Evolutionary conservation across 2,329 filamentous ascomycete genomes (phyloP).

Genomic region (Ustulina deusta): DNA sequence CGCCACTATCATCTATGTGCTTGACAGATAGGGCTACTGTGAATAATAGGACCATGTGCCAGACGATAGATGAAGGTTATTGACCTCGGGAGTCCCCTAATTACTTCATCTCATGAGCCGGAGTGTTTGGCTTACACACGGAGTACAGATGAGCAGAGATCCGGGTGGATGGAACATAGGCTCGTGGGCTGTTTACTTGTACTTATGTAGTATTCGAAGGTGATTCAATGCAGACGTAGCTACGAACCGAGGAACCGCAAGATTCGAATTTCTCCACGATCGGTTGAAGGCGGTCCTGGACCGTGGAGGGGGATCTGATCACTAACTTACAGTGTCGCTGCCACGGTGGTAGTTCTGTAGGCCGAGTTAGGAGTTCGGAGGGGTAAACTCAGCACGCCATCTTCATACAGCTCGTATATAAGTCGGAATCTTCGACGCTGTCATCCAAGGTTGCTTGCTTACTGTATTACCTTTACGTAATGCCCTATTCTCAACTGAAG

Average conservation of each 20-base stretch:
- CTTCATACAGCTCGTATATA: not conserved
- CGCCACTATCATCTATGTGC: slow-evolving; percentile 25
- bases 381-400: too few relatives aligned
- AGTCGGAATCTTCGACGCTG: not conserved
- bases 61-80: slow-evolving; percentile 21
- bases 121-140: not conserved
- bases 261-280: not conserved
- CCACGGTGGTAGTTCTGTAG: not conserved
- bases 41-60: slow-evolving; percentile 23
- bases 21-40: slow-evolving; percentile 28
- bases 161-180: not conserved
- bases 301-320: too few relatives aligned
- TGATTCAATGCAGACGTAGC: not conserved
- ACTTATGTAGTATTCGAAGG: not conserved
- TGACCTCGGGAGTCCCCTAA: slow-evolving; percentile 22
- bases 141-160: slow-evolving; percentile 25
- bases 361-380: slow-evolving; percentile 6
- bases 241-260: not conserved
- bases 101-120: slow-evolving; percentile 2
- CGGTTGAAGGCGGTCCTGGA: not conserved
- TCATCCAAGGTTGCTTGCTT: not conserved
- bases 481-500: not conserved
- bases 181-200: not conserved
- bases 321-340: not conserved
- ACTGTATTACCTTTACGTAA: not conserved